Percentiles rank a stretch among this genome's conserved stretches.
Evolutionary conservation across 2,329 filamentous ascomycete genomes (phyloP).

Genomic region (Aureobasidium zeae): DNA sequence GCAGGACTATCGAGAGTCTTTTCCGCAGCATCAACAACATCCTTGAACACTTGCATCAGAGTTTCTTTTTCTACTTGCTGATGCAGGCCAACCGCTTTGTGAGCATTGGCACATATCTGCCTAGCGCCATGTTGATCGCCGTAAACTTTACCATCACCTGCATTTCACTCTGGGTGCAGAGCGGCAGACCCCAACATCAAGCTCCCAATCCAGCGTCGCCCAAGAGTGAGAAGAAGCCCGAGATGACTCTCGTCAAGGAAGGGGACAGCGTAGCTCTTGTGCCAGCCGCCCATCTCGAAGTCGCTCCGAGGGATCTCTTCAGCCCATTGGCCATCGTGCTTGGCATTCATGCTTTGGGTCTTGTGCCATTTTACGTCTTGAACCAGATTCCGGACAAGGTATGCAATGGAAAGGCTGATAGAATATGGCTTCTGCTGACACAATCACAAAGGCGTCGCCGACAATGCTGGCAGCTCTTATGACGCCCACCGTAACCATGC

Average conservation of each 20-base stretch:
- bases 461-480: constrained; percentile 13
- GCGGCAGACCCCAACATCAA: constrained; percentile 42
- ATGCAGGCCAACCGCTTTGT: constrained; percentile 90
- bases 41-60: constrained; percentile 93
- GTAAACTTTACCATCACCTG: constrained; percentile 94
- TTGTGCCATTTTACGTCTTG: constrained; percentile 77
- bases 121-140: constrained; percentile 93
- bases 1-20: constrained; percentile 77
- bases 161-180: constrained; percentile 87
- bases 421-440: neutral
- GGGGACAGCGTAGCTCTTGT: constrained; percentile 31
- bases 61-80: constrained; percentile 97
- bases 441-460: constrained; percentile 3
- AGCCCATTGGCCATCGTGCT: constrained; percentile 66
- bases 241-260: constrained; percentile 30
- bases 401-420: constrained; percentile 31
- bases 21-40: constrained; percentile 94
- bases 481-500: constrained; percentile 20
- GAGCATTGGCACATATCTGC: constrained; percentile 94
- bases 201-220: constrained; percentile 29
- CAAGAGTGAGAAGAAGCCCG: constrained; percentile 25
- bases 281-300: constrained; percentile 31
- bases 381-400: constrained; percentile 62
- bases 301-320: constrained; percentile 56
- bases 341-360: constrained; percentile 63